Evolutionary conservation across 768 basidiomycete genomes (phyloP), one percentile per base, ranked within the genome.

Genomic region (Nidula microcarpa): DNA sequence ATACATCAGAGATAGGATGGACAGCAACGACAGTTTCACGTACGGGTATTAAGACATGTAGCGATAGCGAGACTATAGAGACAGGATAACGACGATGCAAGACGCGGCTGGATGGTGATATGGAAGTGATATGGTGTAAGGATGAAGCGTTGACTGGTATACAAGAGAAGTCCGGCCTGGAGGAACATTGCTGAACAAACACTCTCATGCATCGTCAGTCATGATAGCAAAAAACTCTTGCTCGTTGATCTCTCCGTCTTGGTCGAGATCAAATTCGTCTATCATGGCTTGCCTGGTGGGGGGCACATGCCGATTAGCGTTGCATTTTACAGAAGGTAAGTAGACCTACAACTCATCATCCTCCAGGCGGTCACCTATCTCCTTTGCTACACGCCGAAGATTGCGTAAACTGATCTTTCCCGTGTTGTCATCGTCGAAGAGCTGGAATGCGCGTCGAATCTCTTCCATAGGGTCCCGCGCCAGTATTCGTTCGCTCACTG

Each of bases 241-340:
- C 66, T 95, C 89, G 65, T 86, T 94, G 68, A 98, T 98, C 74
- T 96, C 96, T 32, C 95, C 94, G 60, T 99, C 97, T 67, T 94
- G 88, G 73, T 99, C 97, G 23, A 99, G 84, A 70, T 99, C 97
- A 65, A 99, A 99, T 72, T 99, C 97, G 62, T 99, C 97, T 65
- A 99, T 99, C 97, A 99, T 99, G 18, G 97, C 97, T 85, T 98
- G 94, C 60, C 96, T 98, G 34, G 32, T 49, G 33, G 33, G 41
- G 17, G 49, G 57, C 14, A 58, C 46, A 56, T 18, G 30, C 10
- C 36, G 11, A 36, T n/a, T 2, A 18, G 39, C 10, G 6, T 9
- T 14, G 44, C 53, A 23, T n/a, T 8, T 13, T 5, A 47, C 10
- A 52, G 16, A 41, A 36, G 55, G 51, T 23, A 56, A 47, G 47